Evolutionary conservation across 2,329 filamentous ascomycete species (phyloP).

Genomic region (Dryadomyces quercivorus): DNA sequence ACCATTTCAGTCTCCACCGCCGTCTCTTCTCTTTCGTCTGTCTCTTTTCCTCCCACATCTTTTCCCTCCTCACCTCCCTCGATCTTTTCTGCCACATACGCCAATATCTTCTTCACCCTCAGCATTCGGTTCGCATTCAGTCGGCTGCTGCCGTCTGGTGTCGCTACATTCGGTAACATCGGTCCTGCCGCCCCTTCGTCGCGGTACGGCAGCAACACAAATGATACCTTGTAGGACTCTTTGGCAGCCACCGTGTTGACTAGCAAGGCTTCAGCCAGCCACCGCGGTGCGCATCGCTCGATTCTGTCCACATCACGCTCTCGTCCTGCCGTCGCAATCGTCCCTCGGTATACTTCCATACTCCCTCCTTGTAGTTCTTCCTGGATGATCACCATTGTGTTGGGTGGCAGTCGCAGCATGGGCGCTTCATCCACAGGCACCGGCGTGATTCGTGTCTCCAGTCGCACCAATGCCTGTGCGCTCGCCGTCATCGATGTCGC

Average conservation of each 20-base stretch:
- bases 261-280: slow-evolving; percentile 81
- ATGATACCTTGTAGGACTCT: slow-evolving; percentile 94
- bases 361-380: slow-evolving; percentile 56
- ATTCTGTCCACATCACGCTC: slow-evolving; percentile 63
- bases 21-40: background rate
- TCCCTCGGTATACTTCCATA: slow-evolving; percentile 84
- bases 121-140: slow-evolving; percentile 97
- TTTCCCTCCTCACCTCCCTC: slow-evolving; percentile 30
- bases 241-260: slow-evolving; percentile 73
- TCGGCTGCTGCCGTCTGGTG: slow-evolving; percentile 71
- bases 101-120: slow-evolving; percentile 83
- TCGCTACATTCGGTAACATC: slow-evolving; percentile 58
- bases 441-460: slow-evolving; percentile 55
- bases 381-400: slow-evolving; percentile 56
- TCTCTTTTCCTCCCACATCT: background rate
- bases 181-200: slow-evolving; percentile 28
- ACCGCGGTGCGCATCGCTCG: slow-evolving; percentile 77
- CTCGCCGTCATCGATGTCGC: background rate
- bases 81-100: slow-evolving; percentile 85
- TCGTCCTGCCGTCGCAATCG: slow-evolving; percentile 58
- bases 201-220: slow-evolving; percentile 73
- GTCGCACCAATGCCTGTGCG: slow-evolving; percentile 34
- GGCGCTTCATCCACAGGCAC: slow-evolving; percentile 64
- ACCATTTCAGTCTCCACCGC: background rate
- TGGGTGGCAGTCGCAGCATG: slow-evolving; percentile 54